These are phyloP conservation scores for Entonaema liquescens DNA, from an alignment of 495 filamentous ascomycete genomes.

Conservation along the genomic window DNA sequence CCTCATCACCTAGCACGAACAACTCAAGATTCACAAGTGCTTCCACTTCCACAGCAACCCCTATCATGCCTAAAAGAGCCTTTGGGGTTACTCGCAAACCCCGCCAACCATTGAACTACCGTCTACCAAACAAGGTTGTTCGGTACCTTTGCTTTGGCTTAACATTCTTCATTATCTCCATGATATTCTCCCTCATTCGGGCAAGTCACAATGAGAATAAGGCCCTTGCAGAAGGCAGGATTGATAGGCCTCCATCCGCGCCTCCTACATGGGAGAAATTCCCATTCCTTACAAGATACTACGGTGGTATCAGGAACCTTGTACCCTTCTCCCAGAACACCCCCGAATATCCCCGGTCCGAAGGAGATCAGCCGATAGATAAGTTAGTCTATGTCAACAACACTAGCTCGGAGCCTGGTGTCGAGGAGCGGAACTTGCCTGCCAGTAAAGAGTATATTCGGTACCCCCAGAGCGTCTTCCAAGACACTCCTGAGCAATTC, in stretches of 20 bases:
- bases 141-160: slow-evolving; percentile 77
- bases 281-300: slow-evolving; percentile 81
- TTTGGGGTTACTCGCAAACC: slow-evolving; percentile 51
- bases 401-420: slow-evolving; percentile 35
- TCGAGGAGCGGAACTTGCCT: slow-evolving; percentile 47
- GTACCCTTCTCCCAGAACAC: slow-evolving; percentile 67
- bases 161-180: slow-evolving; percentile 71
- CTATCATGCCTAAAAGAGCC: slow-evolving; percentile 61
- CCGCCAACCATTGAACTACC: slow-evolving; percentile 60
- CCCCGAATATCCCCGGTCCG: slow-evolving; percentile 77
- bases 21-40: slow-evolving; percentile 60
- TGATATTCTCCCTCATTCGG: slow-evolving; percentile 74
- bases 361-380: slow-evolving; percentile 55
- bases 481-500: slow-evolving; percentile 40
- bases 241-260: slow-evolving; percentile 58
- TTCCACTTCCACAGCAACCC: slow-evolving; percentile 59
- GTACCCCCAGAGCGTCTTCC: slow-evolving; percentile 46
- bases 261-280: slow-evolving; percentile 85
- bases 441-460: slow-evolving; percentile 63
- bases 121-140: slow-evolving; percentile 69
- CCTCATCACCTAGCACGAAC: slow-evolving; percentile 51
- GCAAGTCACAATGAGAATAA: slow-evolving; percentile 72
- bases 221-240: slow-evolving; percentile 64
- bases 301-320: slow-evolving; percentile 78
- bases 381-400: slow-evolving; percentile 39